Percentiles rank a stretch among this genome's conserved stretches.
Evolutionary conservation across 495 filamentous ascomycete species (phyloP).

Genomic region (Podospora conica): DNA sequence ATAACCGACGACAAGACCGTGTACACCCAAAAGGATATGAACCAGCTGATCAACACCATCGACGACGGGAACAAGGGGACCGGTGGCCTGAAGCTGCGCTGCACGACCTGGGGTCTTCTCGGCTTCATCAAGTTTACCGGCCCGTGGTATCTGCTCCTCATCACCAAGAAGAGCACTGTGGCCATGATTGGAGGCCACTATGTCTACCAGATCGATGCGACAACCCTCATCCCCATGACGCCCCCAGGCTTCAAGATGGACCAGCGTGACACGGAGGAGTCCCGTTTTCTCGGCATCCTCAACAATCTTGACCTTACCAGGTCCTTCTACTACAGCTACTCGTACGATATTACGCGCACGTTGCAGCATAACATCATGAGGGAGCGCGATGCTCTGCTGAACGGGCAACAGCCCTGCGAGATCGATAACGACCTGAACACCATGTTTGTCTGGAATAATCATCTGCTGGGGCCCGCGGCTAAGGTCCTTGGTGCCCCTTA

Average conservation of each 20-base stretch:
- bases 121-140: conserved; percentile 96
- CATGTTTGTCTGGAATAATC: conserved; percentile 98
- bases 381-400: conserved; percentile 61
- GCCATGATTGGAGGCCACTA: conserved; percentile 96
- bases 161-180: conserved; percentile 92
- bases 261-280: conserved; percentile 76
- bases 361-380: conserved; percentile 88
- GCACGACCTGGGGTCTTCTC: conserved; percentile 86
- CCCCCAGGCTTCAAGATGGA: conserved; percentile 66
- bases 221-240: conserved; percentile 82
- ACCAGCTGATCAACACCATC: conserved; percentile 83
- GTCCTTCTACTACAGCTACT: conserved; percentile 98
- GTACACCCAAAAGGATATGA: conserved; percentile 90
- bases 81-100: conserved; percentile 85
- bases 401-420: conserved; percentile 50
- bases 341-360: conserved; percentile 90
- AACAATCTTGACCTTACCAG: conserved; percentile 83
- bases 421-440: conserved; percentile 67
- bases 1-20: conserved; percentile 91
- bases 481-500: conserved; percentile 67
- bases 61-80: conserved; percentile 91
- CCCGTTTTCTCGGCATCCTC: conserved; percentile 79
- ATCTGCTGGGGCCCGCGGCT: conserved; percentile 75
- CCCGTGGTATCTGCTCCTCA: conserved; percentile 93
- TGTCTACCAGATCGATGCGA: conserved; percentile 92